Conservation (phyloP, 202 grass and related monocot species). For the Panicum hallii region DNA sequence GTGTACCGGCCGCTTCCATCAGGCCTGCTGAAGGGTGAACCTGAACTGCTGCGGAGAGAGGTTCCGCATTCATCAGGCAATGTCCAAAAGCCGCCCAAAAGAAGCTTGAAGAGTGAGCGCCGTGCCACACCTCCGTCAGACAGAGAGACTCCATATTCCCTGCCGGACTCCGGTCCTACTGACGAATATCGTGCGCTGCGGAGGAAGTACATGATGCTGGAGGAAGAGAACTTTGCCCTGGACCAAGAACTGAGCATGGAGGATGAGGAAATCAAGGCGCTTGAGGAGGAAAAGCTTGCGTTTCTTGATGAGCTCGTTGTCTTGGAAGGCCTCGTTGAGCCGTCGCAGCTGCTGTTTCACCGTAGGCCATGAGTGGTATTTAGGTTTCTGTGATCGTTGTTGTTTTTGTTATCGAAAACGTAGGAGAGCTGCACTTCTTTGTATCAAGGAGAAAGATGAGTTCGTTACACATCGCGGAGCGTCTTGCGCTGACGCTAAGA, state of each 20-base stretch:
- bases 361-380: slow-evolving; percentile 41
- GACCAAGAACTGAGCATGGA: slow-evolving; percentile 65
- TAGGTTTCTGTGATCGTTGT: background rate
- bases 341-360: slow-evolving; percentile 37
- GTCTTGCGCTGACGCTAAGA: too few relatives aligned
- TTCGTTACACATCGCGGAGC: too few relatives aligned
- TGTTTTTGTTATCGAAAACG: too few relatives aligned
- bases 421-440: too few relatives aligned
- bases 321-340: slow-evolving; percentile 85
- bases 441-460: too few relatives aligned
- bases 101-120: slow-evolving; percentile 56
- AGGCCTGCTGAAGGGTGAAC: slow-evolving; percentile 49
- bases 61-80: slow-evolving; percentile 45
- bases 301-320: slow-evolving; percentile 95
- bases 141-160: slow-evolving; percentile 57
- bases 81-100: slow-evolving; percentile 55
- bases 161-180: slow-evolving; percentile 57
- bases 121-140: slow-evolving; percentile 39
- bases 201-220: slow-evolving; percentile 82
- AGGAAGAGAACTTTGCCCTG: slow-evolving; percentile 80
- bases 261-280: slow-evolving; percentile 61
- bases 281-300: slow-evolving; percentile 72
- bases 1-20: slow-evolving; percentile 42
- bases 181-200: slow-evolving; percentile 76
- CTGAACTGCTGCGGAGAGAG: slow-evolving; percentile 42